Evolutionary conservation across 306 rosid species (phyloP).

Genomic region (Glycyrrhiza uralensis): DNA sequence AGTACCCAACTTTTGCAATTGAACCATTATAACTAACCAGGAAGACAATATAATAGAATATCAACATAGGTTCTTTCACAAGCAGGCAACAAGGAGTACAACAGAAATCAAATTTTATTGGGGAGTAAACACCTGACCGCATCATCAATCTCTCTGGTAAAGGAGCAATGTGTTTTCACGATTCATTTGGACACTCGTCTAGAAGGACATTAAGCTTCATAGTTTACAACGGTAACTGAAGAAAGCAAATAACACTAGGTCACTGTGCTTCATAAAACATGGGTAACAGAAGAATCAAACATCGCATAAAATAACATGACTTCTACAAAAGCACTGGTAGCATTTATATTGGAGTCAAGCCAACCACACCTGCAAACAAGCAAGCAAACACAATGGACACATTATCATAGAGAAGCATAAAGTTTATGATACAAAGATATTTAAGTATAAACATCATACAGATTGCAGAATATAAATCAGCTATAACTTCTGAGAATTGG

Average conservation of each 20-base stretch:
- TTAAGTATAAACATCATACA: background rate
- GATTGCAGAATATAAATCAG: constrained; percentile 17
- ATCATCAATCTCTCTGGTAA: background rate
- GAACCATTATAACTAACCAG: background rate
- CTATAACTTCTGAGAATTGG: background rate
- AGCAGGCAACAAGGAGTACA: constrained; percentile 15
- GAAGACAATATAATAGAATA: background rate
- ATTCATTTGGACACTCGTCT: constrained; percentile 24
- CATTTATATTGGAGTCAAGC: constrained; percentile 61
- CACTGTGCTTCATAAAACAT: constrained; percentile 20
- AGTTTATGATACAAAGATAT: background rate
- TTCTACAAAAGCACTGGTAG: constrained; percentile 9
- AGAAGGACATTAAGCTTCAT: constrained; percentile 13
- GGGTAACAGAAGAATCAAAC: constrained; percentile 12
- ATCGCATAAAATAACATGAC: constrained; percentile 18
- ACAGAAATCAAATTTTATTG: constrained; percentile 29
- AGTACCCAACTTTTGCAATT: background rate
- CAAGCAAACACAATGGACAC: constrained; percentile 4
- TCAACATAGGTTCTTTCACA: background rate
- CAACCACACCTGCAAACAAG: constrained; percentile 73
- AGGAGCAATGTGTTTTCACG: background rate
- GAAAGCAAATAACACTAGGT: background rate
- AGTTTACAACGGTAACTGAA: constrained; percentile 22
- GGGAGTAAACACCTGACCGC: background rate
- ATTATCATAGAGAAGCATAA: background rate